Evolutionary conservation across 2,329 filamentous ascomycete species (phyloP).

Genomic region (Phoma sp.): DNA sequence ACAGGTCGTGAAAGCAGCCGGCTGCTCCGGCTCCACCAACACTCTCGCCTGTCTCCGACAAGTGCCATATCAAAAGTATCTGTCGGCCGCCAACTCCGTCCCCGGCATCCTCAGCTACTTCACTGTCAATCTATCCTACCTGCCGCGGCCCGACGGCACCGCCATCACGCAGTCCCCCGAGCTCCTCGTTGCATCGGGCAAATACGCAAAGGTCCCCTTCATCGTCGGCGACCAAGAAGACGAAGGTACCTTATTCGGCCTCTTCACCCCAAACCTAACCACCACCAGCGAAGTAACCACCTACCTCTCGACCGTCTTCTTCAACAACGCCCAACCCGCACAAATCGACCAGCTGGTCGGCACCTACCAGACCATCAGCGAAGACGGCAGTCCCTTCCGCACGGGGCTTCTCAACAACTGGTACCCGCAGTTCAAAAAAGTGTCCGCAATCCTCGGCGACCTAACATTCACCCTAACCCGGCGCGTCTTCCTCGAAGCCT

Average conservation of each 20-base stretch:
- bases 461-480: constrained; percentile 75
- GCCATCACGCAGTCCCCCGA: constrained; percentile 70
- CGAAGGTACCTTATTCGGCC: constrained; percentile 76
- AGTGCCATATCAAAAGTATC: constrained; percentile 55
- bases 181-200: constrained; percentile 57
- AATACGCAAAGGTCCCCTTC: constrained; percentile 66
- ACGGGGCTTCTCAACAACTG: constrained; percentile 72
- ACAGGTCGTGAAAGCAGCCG: constrained; percentile 54
- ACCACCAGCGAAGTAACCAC: constrained; percentile 63
- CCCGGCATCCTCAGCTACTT: constrained; percentile 71
- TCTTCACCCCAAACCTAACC: constrained; percentile 73
- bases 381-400: constrained; percentile 73
- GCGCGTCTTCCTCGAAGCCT: constrained; percentile 64
- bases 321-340: constrained; percentile 60
- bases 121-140: constrained; percentile 73
- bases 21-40: constrained; percentile 52
- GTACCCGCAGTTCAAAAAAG: constrained; percentile 78
- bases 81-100: constrained; percentile 72
- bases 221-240: constrained; percentile 80
- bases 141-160: constrained; percentile 74
- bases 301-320: constrained; percentile 69
- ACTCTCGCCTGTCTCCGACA: constrained; percentile 58
- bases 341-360: constrained; percentile 64
- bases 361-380: constrained; percentile 65
- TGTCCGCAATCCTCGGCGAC: constrained; percentile 78